A percentile compares a stretch with the other conserved stretches of the same genome.
These are phyloP conservation scores for Epithele typhae DNA, from an alignment of 768 basidiomycete species.

Conservation along the genomic window DNA sequence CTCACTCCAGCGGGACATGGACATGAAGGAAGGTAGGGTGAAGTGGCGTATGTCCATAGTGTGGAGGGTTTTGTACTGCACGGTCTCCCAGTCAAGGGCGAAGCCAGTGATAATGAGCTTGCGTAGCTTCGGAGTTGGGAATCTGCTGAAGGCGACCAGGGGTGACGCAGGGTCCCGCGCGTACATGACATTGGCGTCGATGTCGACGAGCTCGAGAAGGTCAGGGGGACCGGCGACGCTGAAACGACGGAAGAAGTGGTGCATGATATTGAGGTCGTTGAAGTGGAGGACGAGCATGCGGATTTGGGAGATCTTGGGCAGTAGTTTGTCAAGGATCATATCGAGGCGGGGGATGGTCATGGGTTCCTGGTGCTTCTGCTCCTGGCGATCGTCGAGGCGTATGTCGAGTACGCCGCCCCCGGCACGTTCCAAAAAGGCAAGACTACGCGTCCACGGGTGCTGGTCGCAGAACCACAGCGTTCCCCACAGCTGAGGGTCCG, in stretches of 20 bases:
- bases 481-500: constrained; percentile 32
- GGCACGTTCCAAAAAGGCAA: constrained; percentile 55
- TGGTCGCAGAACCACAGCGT: constrained; percentile 59
- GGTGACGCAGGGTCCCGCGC: too few species aligned
- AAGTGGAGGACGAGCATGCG: constrained; percentile 57
- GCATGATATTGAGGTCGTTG: constrained; percentile 51
- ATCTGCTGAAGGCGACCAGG: too few species aligned
- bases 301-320: constrained; percentile 51
- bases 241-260: constrained; percentile 33
- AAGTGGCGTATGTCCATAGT: too few species aligned
- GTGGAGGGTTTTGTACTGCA: too few species aligned
- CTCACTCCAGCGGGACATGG: too few species aligned
- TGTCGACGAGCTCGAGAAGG: constrained; percentile 34
- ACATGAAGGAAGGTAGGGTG: too few species aligned
- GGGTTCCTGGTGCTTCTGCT: neutral
- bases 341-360: constrained; percentile 34
- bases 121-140: too few species aligned
- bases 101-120: too few species aligned
- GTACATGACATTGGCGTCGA: too few species aligned
- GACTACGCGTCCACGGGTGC: constrained; percentile 46
- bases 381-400: constrained; percentile 47
- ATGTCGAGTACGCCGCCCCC: constrained; percentile 53
- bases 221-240: constrained; percentile 10
- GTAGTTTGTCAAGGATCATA: constrained; percentile 52
- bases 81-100: too few species aligned